These are phyloP conservation scores for Paraphoma chrysanthemicola DNA, from an alignment of 2,329 filamentous ascomycete genomes.

Conservation along the genomic window DNA sequence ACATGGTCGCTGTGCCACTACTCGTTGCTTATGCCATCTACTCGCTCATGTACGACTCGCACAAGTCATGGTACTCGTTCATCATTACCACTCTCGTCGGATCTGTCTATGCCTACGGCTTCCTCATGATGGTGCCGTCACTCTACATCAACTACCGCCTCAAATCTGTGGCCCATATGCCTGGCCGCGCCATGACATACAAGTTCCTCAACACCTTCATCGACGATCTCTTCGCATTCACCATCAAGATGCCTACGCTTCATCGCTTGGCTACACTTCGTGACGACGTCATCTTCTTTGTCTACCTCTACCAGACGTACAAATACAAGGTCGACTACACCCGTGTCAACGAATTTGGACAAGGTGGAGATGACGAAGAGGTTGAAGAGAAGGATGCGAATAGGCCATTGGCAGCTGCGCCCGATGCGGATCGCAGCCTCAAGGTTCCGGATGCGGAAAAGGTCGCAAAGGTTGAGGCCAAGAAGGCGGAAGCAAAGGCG, in stretches of 20 bases:
- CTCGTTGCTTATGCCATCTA: conserved; percentile 89
- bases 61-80: conserved; percentile 99
- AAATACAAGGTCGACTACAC: conserved; percentile 91
- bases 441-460: conserved; percentile 31
- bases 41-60: conserved; percentile 88
- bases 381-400: conserved; percentile 59
- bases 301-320: conserved; percentile 95
- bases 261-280: conserved; percentile 91
- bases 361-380: conserved; percentile 87
- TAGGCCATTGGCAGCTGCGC: conserved; percentile 47
- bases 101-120: conserved; percentile 96
- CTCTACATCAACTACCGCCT: conserved; percentile 99
- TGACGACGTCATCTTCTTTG: conserved; percentile 97
- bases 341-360: conserved; percentile 96
- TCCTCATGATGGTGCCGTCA: conserved; percentile 98
- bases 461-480: conserved; percentile 22
- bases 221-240: conserved; percentile 97
- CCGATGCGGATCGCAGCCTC: conserved; percentile 37
- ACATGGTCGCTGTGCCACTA: conserved; percentile 87
- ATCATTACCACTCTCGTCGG: conserved; percentile 94
- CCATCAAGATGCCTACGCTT: conserved; percentile 97
- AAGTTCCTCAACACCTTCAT: conserved; percentile 99
- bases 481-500: conserved; percentile 28
- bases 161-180: conserved; percentile 92
- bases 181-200: conserved; percentile 94